A percentile compares a stretch with the other conserved stretches of the same genome.
Evolutionary conservation across 148 eudicot genomes (phyloP).

Genomic region (Fallopia convolvulus): DNA sequence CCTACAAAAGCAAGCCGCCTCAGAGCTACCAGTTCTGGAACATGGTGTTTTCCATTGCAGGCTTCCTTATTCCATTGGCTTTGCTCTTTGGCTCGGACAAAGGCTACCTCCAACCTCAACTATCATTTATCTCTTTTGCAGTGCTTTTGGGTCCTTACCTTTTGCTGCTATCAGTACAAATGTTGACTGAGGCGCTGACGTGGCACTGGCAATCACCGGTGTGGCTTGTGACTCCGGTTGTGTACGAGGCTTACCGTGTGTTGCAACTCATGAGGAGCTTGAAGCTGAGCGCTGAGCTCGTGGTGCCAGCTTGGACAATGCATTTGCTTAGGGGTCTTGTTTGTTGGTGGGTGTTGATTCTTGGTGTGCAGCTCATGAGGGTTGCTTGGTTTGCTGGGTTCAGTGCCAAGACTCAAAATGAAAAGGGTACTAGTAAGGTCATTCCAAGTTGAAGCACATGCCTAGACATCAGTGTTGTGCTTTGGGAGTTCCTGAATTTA

Average conservation of each 20-base stretch:
- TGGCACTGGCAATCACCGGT: constrained; percentile 98
- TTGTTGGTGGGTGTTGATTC: constrained; percentile 94
- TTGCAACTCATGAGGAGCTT: constrained; percentile 96
- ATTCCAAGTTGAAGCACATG: constrained; percentile 10
- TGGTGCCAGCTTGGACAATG: constrained; percentile 65
- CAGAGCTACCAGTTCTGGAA: constrained; percentile 74
- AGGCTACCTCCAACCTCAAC: constrained; percentile 59
- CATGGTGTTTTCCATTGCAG: constrained; percentile 58
- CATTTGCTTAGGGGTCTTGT: constrained; percentile 75
- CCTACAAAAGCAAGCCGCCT: constrained; percentile 54
- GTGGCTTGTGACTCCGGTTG: constrained; percentile 89
- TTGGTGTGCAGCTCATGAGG: constrained; percentile 96
- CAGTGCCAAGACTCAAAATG: constrained; percentile 37
- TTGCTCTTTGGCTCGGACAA: constrained; percentile 52
- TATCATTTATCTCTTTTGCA: constrained; percentile 51
- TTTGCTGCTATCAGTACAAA: constrained; percentile 71
- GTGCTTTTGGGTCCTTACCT: constrained; percentile 88
- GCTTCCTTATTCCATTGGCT: constrained; percentile 52
- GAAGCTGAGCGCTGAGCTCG: constrained; percentile 80
- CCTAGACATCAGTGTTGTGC: background rate
- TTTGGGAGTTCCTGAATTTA: background rate
- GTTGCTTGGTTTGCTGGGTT: constrained; percentile 98
- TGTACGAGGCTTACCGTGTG: constrained; percentile 79
- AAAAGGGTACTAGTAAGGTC: constrained; percentile 20
- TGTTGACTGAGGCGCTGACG: constrained; percentile 76